A percentile compares a stretch with the other conserved stretches of the same genome.
phyloP scores from a whole-genome alignment of 139 green algal genomes.

The Coelastrella sp. region DNA sequence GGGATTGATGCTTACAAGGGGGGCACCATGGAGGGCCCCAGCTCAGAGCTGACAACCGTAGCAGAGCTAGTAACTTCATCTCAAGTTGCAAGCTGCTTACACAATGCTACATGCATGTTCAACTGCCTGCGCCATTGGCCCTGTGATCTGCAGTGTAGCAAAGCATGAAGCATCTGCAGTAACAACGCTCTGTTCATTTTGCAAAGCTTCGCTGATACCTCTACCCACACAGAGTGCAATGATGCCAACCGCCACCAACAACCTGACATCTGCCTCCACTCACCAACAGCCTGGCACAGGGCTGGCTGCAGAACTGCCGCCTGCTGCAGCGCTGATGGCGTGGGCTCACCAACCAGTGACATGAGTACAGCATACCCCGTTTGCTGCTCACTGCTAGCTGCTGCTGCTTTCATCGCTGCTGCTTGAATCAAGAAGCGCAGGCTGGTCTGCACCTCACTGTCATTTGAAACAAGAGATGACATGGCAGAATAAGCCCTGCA shows the following conservation, averaged over 20 bases:
- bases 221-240: neutral
- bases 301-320: constrained; percentile 42
- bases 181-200: too few relatives aligned
- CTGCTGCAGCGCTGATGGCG: neutral
- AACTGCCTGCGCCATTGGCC: neutral
- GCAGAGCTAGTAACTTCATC: too few relatives aligned
- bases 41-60: too few relatives aligned
- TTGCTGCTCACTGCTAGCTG: neutral
- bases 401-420: constrained; percentile 40
- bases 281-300: constrained; percentile 48
- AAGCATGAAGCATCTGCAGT: too few relatives aligned
- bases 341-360: constrained; percentile 45
- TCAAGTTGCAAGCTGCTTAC: too few relatives aligned
- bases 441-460: constrained; percentile 22
- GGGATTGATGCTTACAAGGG: too few relatives aligned
- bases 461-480: neutral
- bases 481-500: constrained; percentile 52
- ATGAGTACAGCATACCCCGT: constrained; percentile 40
- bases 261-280: neutral
- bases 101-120: neutral
- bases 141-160: too few relatives aligned
- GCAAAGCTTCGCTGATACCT: neutral
- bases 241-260: neutral
- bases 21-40: too few relatives aligned
- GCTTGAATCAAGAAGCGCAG: constrained; percentile 61